Conservation (phyloP, 2,329 filamentous ascomycete species). For the Lasiodiplodia gonubiensis region DNA sequence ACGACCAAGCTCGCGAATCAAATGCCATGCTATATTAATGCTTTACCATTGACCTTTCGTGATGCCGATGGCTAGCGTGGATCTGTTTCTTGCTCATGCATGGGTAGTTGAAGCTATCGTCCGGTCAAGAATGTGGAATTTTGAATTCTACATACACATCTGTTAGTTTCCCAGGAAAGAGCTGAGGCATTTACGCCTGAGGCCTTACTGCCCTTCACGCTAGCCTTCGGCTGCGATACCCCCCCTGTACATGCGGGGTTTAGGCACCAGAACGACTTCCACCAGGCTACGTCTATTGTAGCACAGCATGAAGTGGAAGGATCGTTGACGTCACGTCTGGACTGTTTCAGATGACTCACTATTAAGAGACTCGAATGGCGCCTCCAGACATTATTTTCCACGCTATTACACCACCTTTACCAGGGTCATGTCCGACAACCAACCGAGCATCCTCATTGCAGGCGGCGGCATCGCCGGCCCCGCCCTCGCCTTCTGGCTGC, state of each 20-base stretch:
- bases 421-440: background rate
- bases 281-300: background rate
- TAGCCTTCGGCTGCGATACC: no score
- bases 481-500: slow-evolving; percentile 44
- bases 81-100: no score
- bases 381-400: background rate
- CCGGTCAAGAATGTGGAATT: no score
- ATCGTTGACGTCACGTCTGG: background rate
- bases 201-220: no score
- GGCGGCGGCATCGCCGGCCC: slow-evolving; percentile 49
- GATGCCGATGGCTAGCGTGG: no score
- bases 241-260: no score
- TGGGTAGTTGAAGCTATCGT: no score
- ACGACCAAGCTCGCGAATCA: background rate
- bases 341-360: background rate
- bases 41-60: no score
- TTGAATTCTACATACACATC: no score
- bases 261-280: background rate
- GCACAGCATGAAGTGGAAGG: background rate
- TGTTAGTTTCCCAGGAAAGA: no score
- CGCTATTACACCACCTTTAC: no score
- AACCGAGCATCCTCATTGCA: slow-evolving; percentile 41
- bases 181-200: no score
- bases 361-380: slow-evolving; percentile 21
- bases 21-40: background rate